These are phyloP conservation scores for Hortiboletus rubellus DNA, from an alignment of 1,284 basidiomycete species.

Conservation along the genomic window DNA sequence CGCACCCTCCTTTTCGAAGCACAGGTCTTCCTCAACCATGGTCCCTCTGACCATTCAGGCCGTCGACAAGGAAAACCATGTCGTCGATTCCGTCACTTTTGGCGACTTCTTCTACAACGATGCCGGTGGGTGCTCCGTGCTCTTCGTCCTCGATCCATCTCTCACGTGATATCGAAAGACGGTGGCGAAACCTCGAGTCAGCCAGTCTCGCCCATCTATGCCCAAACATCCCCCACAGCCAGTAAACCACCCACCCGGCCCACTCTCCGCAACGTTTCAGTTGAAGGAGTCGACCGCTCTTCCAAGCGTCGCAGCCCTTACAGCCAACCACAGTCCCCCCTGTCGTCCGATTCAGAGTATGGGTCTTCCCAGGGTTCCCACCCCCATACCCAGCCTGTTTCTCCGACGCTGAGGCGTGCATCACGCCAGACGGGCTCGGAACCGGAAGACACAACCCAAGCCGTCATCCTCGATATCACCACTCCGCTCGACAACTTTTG, in stretches of 20 bases:
- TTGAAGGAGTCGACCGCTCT: constrained; percentile 16
- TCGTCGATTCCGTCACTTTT: constrained; percentile 65
- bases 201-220: neutral
- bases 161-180: constrained; percentile 11
- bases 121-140: constrained; percentile 38
- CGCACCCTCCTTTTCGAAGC: constrained; percentile 46
- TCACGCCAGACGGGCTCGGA: constrained; percentile 25
- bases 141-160: neutral
- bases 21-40: constrained; percentile 35
- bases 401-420: constrained; percentile 25
- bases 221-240: constrained; percentile 1
- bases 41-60: constrained; percentile 64
- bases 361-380: constrained; percentile 17
- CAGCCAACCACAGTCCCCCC: constrained; percentile 31
- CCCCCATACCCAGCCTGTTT: constrained; percentile 4
- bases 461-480: constrained; percentile 56
- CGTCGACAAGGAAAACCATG: constrained; percentile 49
- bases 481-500: constrained; percentile 56
- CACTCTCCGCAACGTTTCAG: constrained; percentile 6
- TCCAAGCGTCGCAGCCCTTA: constrained; percentile 34
- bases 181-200: neutral
- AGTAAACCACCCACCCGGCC: constrained; percentile 1
- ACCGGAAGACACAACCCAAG: constrained; percentile 42
- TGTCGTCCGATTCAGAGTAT: constrained; percentile 34
- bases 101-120: constrained; percentile 70